These are phyloP conservation scores for Ocimum tenuiflorum DNA, from an alignment of 257 asterid species.

Conservation along the genomic window DNA sequence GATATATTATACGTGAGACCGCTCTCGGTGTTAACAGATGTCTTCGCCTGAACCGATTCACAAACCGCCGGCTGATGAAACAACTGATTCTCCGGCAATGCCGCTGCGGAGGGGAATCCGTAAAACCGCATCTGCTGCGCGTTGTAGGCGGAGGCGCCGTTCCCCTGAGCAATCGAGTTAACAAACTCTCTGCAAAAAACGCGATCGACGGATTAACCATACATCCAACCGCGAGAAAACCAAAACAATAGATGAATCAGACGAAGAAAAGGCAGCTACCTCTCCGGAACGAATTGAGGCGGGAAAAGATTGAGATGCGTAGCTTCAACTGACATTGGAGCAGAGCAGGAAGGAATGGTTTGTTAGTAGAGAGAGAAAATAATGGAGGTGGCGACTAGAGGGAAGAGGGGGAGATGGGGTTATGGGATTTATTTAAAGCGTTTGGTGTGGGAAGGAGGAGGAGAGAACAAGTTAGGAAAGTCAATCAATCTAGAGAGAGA, in stretches of 20 bases:
- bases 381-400: slow-evolving; percentile 19
- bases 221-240: not conserved
- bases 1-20: slow-evolving; percentile 20
- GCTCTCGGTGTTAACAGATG: slow-evolving; percentile 56
- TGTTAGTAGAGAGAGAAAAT: slow-evolving; percentile 17
- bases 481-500: slow-evolving; percentile 28
- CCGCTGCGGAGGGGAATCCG: not conserved
- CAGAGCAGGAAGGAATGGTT: not conserved
- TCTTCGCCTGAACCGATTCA: slow-evolving; percentile 42
- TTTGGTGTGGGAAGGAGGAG: slow-evolving; percentile 28
- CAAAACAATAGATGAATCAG: too few species aligned
- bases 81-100: slow-evolving; percentile 30
- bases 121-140: not conserved
- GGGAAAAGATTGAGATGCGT: slow-evolving; percentile 41
- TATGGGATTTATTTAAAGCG: slow-evolving; percentile 44
- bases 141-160: not conserved
- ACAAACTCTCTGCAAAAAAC: not conserved
- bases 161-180: not conserved
- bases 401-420: slow-evolving; percentile 19
- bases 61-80: slow-evolving; percentile 27
- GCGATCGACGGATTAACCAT: not conserved
- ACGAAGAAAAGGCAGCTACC: slow-evolving; percentile 14
- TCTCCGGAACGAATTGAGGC: slow-evolving; percentile 30
- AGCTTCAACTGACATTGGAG: slow-evolving; percentile 68
- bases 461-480: slow-evolving; percentile 11